Percentiles rank a stretch among this genome's conserved stretches.
Conservation (phyloP, 495 filamentous ascomycete species). For the Penicillium canariense region DNA sequence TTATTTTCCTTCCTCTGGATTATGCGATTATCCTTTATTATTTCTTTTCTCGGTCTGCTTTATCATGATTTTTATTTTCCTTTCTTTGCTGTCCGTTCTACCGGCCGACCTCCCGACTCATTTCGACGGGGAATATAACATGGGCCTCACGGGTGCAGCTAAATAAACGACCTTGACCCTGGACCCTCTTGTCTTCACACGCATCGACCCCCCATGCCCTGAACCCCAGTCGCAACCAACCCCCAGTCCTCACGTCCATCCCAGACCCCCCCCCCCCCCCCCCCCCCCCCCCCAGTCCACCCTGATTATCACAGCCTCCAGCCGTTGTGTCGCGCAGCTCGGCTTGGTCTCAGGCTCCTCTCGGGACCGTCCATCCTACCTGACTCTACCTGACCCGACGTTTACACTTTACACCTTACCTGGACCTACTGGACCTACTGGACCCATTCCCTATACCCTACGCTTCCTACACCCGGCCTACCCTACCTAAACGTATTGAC, state of each 20-base stretch:
- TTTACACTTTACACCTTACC: background rate
- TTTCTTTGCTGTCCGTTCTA: constrained; percentile 1
- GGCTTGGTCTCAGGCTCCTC: background rate
- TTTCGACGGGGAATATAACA: constrained; percentile 17
- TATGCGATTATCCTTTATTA: no score
- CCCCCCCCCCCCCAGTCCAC: background rate
- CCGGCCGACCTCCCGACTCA: background rate
- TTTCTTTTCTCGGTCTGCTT: constrained; percentile 12
- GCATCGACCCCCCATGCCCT: constrained; percentile 26
- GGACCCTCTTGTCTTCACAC: constrained; percentile 40
- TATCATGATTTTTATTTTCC: constrained; percentile 16
- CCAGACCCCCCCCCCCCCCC: background rate
- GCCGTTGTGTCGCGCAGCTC: background rate
- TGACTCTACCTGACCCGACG: background rate
- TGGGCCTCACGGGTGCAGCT: constrained; percentile 39
- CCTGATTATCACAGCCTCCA: background rate
- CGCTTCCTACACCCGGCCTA: background rate
- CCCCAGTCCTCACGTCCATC: background rate
- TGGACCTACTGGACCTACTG: background rate
- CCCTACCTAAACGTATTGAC: background rate
- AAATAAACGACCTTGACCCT: constrained; percentile 44
- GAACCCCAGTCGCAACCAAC: constrained; percentile 29
- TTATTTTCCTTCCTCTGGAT: no score
- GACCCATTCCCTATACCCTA: background rate
- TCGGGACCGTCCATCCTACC: background rate